Conservation (phyloP, 768 basidiomycete species). For the Lyophyllum decastes region DNA sequence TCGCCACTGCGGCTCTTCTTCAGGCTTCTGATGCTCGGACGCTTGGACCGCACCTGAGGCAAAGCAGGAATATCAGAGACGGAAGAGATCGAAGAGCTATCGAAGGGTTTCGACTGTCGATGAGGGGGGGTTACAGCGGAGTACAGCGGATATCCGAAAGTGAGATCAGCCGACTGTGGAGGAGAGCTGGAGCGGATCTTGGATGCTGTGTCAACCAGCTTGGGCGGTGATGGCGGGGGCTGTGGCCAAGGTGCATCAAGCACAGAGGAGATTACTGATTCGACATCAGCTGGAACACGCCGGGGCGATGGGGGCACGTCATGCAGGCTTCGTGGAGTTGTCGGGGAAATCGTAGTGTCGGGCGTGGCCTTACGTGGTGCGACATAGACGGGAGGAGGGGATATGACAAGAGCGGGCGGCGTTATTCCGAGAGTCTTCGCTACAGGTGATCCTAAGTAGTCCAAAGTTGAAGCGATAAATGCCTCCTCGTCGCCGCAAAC, state of each 20-base stretch:
- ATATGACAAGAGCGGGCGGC: constrained; percentile 22
- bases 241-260: constrained; percentile 43
- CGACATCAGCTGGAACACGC: constrained; percentile 30
- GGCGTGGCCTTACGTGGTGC: constrained; percentile 13
- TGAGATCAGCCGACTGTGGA: constrained; percentile 5
- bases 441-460: constrained; percentile 46
- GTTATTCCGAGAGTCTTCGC: constrained; percentile 43
- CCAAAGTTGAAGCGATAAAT: constrained; percentile 44
- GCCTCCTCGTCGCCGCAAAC: constrained; percentile 33
- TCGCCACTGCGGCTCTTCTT: constrained; percentile 28
- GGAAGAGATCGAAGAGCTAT: constrained; percentile 29
- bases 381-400: constrained; percentile 21
- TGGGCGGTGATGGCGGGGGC: constrained; percentile 23
- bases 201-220: constrained; percentile 1
- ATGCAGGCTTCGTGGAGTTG: constrained; percentile 7
- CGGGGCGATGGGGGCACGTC: constrained; percentile 20
- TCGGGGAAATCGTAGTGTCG: constrained; percentile 13
- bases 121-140: constrained; percentile 20
- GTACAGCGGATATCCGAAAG: constrained; percentile 21
- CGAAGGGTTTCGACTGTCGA: constrained; percentile 29
- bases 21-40: constrained; percentile 27
- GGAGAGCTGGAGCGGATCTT: background rate
- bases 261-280: constrained; percentile 38
- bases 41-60: constrained; percentile 15
- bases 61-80: constrained; percentile 14